Evolutionary conservation across 2,329 filamentous ascomycete species (phyloP).

Genomic region (Cadophora sp.): DNA sequence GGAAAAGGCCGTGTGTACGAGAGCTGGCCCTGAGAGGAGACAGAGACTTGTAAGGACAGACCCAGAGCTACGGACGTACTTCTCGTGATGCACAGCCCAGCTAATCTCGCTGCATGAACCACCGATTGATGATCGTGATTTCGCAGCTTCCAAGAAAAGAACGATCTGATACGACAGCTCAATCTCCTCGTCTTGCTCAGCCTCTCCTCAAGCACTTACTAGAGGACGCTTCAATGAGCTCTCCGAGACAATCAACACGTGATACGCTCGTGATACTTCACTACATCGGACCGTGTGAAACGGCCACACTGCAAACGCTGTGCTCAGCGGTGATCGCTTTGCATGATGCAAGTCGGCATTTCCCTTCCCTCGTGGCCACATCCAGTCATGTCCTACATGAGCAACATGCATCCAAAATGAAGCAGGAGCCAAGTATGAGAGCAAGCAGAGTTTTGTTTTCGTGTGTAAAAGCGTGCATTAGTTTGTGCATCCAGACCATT

Average conservation of each 20-base stretch:
- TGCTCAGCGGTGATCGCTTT: background rate
- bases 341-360: slow-evolving; percentile 5
- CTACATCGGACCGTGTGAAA: background rate
- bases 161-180: background rate
- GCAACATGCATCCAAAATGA: background rate
- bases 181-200: slow-evolving; percentile 1
- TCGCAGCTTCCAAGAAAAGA: background rate
- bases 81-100: slow-evolving; percentile 7
- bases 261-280: background rate
- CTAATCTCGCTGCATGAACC: slow-evolving; percentile 1
- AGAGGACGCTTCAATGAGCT: background rate
- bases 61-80: background rate
- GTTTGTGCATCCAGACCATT: slow-evolving; percentile 16
- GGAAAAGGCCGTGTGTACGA: background rate
- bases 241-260: background rate
- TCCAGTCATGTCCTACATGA: background rate
- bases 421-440: background rate
- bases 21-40: background rate
- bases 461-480: slow-evolving; percentile 13
- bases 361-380: slow-evolving; percentile 6
- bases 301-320: background rate
- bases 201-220: background rate
- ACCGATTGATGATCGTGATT: background rate
- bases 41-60: background rate
- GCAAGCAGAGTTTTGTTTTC: background rate